Base-by-base conservation (phyloP, 495 filamentous ascomycete species). In the Podospora pseudopauciseta region DNA sequence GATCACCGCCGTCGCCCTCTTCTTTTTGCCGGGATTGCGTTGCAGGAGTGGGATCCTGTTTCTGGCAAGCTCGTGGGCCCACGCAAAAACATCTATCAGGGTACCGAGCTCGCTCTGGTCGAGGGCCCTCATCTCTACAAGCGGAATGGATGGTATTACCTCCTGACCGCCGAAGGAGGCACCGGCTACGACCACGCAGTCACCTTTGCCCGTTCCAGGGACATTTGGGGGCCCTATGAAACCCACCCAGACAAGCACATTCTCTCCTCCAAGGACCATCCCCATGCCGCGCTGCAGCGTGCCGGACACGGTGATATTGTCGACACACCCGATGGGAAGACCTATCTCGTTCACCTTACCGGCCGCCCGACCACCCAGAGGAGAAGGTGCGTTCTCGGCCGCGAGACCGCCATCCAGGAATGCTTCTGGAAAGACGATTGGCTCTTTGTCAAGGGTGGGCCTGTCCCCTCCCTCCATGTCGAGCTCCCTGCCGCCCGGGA, bases 91-190 rank as follows among this genome's bases (percentile, higher is more conserved):
- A 81, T 90, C 61, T 89, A 85, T 75, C 67, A 71, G 9, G 87
- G 87, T 19, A 87, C 83, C 20, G 85, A 85, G 0, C 74, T 83
- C 39, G 81, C 78, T 19, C 78, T 87, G 16, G 84, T 86, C 5
- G 88, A 91, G 72, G 88, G 84, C 1, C 87, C 88, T 13, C 88
- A 90, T 65, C 78, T 91, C 39, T 89, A 88, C 74, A 84, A 84
- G 64, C 86, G 87, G 26, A 86, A 86, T 63, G 85, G 80, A 0
- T 90, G 85, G 74, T 90, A 89, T 72, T 92, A 91, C 69, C 81
- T 92, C 39, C 81, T 92, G 65, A 87, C 86, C 6, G 88, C 88
- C 2, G 88, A 91, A 68, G 88, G 87, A 1, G 88, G 88, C 3
- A 90, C 88, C 1, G 87, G 80, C 4, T 83, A 85, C 64, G 75